A percentile compares a stretch with the other conserved stretches of the same genome.
These are phyloP conservation scores for Paratinospora sagittata DNA, from an alignment of 164 flowering plant species.

Conservation along the genomic window DNA sequence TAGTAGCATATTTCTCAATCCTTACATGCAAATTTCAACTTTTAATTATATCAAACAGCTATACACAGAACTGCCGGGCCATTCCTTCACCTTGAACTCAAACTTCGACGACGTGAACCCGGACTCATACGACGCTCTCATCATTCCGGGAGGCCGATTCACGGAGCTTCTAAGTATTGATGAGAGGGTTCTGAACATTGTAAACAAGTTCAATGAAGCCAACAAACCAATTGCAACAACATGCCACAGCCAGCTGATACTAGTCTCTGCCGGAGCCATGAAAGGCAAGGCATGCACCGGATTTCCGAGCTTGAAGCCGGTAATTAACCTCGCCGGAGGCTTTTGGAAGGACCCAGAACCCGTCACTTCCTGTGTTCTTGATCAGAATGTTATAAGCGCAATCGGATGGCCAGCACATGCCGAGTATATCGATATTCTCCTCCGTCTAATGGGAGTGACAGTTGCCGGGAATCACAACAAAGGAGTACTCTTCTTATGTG, in stretches of 20 bases:
- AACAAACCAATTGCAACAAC: slow-evolving; percentile 26
- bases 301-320: slow-evolving; percentile 29
- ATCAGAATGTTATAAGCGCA: slow-evolving; percentile 26
- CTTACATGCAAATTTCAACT: neutral
- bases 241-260: slow-evolving; percentile 31
- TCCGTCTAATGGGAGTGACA: slow-evolving; percentile 21
- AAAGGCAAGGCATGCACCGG: slow-evolving; percentile 28
- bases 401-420: slow-evolving; percentile 37
- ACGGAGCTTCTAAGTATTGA: slow-evolving; percentile 25
- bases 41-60: slow-evolving; percentile 16
- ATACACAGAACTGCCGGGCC: slow-evolving; percentile 32
- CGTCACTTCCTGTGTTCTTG: slow-evolving; percentile 17
- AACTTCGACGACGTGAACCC: slow-evolving; percentile 15
- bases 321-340: slow-evolving; percentile 27
- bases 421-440: slow-evolving; percentile 17
- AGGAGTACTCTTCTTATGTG: slow-evolving; percentile 25
- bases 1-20: no score
- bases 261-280: slow-evolving; percentile 25
- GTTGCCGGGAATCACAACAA: slow-evolving; percentile 19
- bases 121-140: slow-evolving; percentile 23
- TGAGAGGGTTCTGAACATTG: slow-evolving; percentile 19
- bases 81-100: slow-evolving; percentile 21
- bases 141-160: slow-evolving; percentile 34
- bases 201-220: slow-evolving; percentile 13
- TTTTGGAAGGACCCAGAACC: slow-evolving; percentile 31